Base-by-base conservation (phyloP, 805 yeast genomes). In the Starmera amethionina region DNA sequence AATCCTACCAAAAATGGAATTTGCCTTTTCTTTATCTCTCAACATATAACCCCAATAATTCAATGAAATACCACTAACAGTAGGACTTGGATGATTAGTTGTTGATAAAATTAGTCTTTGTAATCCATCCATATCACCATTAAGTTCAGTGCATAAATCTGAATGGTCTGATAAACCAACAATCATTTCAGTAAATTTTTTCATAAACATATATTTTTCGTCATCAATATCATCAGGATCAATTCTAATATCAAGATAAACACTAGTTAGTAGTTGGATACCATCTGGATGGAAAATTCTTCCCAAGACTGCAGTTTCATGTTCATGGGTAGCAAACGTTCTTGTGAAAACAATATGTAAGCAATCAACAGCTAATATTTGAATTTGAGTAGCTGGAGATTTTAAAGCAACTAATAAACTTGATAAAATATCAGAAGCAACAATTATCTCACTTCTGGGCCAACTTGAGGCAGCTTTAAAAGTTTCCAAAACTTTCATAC, bases 31-130 rank as follows among this genome's bases (percentile, higher is more conserved):
- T 49, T 88, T 96, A 42, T 80, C 75, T 51, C 99, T 72, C 39
- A 94, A 64, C 48, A 90, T 77, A 2, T 90, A 76, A 45, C 95
- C 87, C 98, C 98, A 94, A 65, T 93, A 82, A 56, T 88, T 96
- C 39, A 93, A 63, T 0, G 96, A 84, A 14, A 93, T 69, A 0
- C 96, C 96, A 38, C 95, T 82, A 3, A 90, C 80, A n/a, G 90
- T 81, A 41, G 93, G 68, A 51, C 95, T 84, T 22, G 86, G 83
- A 54, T 87, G 93, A 51, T 70, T 73, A 0, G 96, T 84, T 1
- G 96, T 86, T 36, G 79, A 73, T 35, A 93, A 65, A 6, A 93
- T 87, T 18, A 93, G 70, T 41, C 73, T 72, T 46, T 88, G 69
- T 55, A 86, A 93, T 38, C 73, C 76, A 28, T 68, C 69, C 7